Evolutionary conservation across 2,329 filamentous ascomycete genomes (phyloP).

Genomic region (Whalleya microplaca): DNA sequence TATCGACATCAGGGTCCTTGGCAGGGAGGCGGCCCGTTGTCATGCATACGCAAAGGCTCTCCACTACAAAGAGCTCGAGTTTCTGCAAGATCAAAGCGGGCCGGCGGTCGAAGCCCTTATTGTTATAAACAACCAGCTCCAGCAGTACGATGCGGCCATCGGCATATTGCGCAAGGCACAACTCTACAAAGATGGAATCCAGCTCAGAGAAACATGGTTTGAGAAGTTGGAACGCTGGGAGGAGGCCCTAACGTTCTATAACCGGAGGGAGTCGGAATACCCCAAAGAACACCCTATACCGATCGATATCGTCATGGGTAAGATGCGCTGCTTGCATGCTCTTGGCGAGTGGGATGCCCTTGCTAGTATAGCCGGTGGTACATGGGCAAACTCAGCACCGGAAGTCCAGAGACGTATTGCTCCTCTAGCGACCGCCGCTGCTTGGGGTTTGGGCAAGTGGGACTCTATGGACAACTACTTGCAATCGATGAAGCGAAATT

Average conservation of each 20-base stretch:
- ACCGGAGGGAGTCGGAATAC: conserved; percentile 78
- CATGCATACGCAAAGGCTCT: conserved; percentile 98
- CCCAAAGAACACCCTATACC: conserved; percentile 61
- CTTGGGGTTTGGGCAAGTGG: conserved; percentile 97
- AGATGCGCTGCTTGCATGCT: conserved; percentile 97
- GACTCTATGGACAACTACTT: conserved; percentile 98
- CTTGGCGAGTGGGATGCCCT: conserved; percentile 97
- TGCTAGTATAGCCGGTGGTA: conserved; percentile 85
- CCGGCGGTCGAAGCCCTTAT: conserved; percentile 96
- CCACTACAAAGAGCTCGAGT: conserved; percentile 98
- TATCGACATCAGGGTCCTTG: conserved; percentile 93
- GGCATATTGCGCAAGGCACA: conserved; percentile 96
- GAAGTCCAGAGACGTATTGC: conserved; percentile 92
- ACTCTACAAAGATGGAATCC: conserved; percentile 88
- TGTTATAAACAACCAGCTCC: conserved; percentile 98
- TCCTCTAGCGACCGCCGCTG: conserved; percentile 89
- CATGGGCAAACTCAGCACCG: conserved; percentile 86
- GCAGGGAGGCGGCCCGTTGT: conserved; percentile 92
- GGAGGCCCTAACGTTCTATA: conserved; percentile 90
- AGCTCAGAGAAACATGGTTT: conserved; percentile 97
- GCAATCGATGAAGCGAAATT: conserved; percentile 89
- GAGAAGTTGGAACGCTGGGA: conserved; percentile 99
- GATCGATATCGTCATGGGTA: conserved; percentile 97
- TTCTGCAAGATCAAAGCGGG: conserved; percentile 95
- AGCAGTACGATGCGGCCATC: conserved; percentile 97